Evolutionary conservation across 768 basidiomycete genomes (phyloP), one percentile per base, ranked within the genome.

Genomic region (Amanita polypyramis): DNA sequence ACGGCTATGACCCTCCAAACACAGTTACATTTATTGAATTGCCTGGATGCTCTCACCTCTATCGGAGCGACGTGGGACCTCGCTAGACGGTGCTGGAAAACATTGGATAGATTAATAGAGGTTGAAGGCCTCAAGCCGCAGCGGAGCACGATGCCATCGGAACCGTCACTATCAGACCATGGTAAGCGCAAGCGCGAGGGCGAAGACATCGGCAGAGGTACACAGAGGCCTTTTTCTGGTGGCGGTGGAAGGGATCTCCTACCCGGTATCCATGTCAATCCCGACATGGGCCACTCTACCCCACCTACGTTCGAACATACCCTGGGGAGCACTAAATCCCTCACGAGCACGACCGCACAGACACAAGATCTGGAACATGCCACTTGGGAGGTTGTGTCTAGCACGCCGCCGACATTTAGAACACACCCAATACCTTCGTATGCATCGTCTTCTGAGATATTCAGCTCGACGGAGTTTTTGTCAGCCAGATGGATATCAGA

Each of bases 61-160:
- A 57, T 61, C 41, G 59, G 62, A 8, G 53, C 39, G 1, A 60
- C 59, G 14, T 63, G 62, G 62, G 55, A 58, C 49, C 50, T 63
- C 17, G 62, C 60, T 30, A 50, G 53, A 35, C 50, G 59, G 29
- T 62, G 57, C 45, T 59, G 57, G 52, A 53, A 49, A 32, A 56
- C 56, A 17, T 52, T 63, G 11, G 57, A 63, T 51, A 55, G 43
- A 43, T 49, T 60, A 15, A 60, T 60, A 58, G 58, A 59, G 32
- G 54, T 50, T 4, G 60, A 58, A 37, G 52, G 49, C 17, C 43
- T 55, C 35, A 57, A 56, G 41, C 52, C 50, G 14, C 30, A n/a
- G n/a, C 37, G 29, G 23, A 32, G 20, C n/a, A 19, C 38, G n/a
- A 49, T 35, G n/a, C 32, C 38, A 32, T 40, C 50, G 38, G 45